Percentiles rank a stretch among this genome's conserved stretches.
Conservation (phyloP, 495 filamentous ascomycete species). For the Hypoxylon lienhwacheense region DNA sequence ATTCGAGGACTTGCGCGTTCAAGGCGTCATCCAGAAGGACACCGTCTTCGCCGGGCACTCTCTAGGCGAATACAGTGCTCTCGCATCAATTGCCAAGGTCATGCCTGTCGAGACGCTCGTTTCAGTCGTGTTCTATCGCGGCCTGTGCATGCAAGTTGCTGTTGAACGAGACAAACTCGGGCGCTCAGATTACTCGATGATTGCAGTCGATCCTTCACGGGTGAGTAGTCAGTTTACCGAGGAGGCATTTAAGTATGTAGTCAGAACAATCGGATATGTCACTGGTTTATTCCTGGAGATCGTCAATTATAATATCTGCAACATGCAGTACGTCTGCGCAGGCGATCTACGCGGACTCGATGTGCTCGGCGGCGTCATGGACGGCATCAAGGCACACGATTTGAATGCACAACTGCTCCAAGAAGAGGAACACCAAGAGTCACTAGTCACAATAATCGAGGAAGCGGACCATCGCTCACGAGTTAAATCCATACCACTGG, state of each 20-base stretch:
- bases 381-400: constrained; percentile 81
- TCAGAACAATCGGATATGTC: constrained; percentile 76
- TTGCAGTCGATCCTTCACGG: constrained; percentile 83
- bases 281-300: constrained; percentile 84
- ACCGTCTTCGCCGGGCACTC: constrained; percentile 89
- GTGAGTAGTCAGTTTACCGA: constrained; percentile 88
- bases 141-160: constrained; percentile 90
- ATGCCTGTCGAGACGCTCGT: constrained; percentile 92
- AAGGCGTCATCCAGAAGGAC: constrained; percentile 80
- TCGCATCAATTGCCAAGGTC: constrained; percentile 84
- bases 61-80: constrained; percentile 85
- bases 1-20: constrained; percentile 85
- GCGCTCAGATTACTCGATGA: constrained; percentile 87
- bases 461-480: constrained; percentile 73
- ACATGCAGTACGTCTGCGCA: constrained; percentile 89
- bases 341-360: constrained; percentile 85
- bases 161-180: constrained; percentile 83
- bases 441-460: constrained; percentile 62
- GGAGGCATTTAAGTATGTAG: constrained; percentile 81
- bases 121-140: constrained; percentile 89
- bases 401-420: constrained; percentile 65
- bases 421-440: constrained; percentile 65
- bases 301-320: constrained; percentile 89
- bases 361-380: constrained; percentile 75
- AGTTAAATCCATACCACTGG: constrained; percentile 73